Evolutionary conservation across 78 protist genomes (phyloP).

Genomic region (Dictyostelium citrinum): DNA sequence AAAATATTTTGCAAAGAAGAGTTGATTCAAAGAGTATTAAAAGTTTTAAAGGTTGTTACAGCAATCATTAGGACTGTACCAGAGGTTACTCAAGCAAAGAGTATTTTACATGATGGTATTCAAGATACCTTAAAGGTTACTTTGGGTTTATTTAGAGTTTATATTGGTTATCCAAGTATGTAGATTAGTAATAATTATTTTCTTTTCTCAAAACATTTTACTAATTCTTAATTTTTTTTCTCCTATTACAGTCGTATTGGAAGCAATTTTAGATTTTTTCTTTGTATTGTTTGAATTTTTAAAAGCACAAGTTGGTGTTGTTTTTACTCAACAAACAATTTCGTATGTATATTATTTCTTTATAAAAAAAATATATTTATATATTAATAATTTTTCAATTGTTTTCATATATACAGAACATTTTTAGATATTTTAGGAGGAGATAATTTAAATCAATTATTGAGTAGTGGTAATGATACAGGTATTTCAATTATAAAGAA

Average conservation of each 20-base stretch:
- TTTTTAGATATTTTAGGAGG: conserved; percentile 46
- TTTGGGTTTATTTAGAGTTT: conserved; percentile 8
- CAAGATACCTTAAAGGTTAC: conserved; percentile 37
- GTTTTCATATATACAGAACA: not conserved
- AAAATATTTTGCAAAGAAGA: conserved; percentile 14
- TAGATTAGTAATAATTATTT: too few species aligned
- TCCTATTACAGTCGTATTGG: not conserved
- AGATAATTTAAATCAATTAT: conserved; percentile 27
- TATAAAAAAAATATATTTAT: too few species aligned
- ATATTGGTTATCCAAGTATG: not conserved
- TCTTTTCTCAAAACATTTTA: too few species aligned
- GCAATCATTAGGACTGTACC: conserved; percentile 45
- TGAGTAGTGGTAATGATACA: not conserved
- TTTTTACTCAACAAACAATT: conserved; percentile 53
- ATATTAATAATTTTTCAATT: not conserved
- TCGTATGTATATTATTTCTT: not conserved
- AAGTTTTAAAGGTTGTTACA: not conserved
- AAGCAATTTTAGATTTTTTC: conserved; percentile 44
- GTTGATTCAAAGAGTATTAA: conserved; percentile 31
- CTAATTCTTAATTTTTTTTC: too few species aligned
- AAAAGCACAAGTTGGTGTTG: conserved; percentile 54
- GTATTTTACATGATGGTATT: conserved; percentile 61
- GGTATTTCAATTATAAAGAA: conserved; percentile 26
- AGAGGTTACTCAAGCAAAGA: conserved; percentile 23
- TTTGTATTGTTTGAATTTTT: conserved; percentile 38